Evolutionary conservation across 371 early-diverging fungal genomes (phyloP).

Genomic region (Smittium mucronatum): DNA sequence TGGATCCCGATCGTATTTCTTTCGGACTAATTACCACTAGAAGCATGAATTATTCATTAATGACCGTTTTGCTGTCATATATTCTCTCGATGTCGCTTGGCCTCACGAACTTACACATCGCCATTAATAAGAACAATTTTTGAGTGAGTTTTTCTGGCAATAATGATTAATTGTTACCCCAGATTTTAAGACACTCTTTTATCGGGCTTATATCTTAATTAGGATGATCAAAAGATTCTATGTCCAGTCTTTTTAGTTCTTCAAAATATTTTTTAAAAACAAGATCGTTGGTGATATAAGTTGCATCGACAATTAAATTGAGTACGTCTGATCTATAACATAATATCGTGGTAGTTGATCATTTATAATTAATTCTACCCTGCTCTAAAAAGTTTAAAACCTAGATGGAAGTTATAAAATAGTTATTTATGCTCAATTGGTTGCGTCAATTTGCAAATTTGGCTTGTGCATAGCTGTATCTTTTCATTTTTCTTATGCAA

Average conservation of each 20-base stretch:
- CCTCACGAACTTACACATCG: not conserved
- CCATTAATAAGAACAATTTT: not conserved
- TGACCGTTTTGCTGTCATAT: not conserved
- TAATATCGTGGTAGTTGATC: not conserved
- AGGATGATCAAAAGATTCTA: not conserved
- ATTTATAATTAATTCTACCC: not conserved
- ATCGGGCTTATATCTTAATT: not conserved
- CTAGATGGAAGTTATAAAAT: not conserved
- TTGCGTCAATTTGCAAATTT: not conserved
- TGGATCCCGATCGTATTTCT: not conserved
- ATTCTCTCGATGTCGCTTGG: not conserved
- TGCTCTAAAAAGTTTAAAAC: not conserved
- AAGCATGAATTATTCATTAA: not conserved
- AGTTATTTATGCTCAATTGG: not conserved
- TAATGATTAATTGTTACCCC: not conserved
- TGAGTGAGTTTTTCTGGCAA: not conserved
- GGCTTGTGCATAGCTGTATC: not conserved
- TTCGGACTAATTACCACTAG: not conserved
- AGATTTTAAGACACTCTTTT: not conserved
- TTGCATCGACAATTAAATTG: not conserved
- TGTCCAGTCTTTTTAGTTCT: not conserved
- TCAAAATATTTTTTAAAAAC: not conserved
- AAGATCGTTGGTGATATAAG: not conserved
- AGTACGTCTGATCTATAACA: not conserved
- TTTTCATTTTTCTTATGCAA: not conserved